Evolutionary conservation across 345 rosid genomes (phyloP).

Genomic region (Lenwebbia sp.): DNA sequence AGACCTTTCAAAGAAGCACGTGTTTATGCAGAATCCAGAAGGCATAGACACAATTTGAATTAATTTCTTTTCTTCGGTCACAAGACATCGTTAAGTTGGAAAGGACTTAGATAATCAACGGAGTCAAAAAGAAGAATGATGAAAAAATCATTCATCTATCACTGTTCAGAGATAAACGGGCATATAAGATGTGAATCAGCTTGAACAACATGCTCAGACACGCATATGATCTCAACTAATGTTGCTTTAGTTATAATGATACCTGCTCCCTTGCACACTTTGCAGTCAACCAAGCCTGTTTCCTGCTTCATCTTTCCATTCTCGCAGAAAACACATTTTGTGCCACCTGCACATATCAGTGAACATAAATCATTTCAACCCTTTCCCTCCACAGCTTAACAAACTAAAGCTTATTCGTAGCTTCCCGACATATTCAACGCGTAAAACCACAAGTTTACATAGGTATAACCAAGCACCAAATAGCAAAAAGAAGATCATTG

Average conservation of each 20-base stretch:
- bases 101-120: background rate
- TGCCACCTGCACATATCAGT: constrained; percentile 47
- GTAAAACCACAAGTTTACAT: no score
- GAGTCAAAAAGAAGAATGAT: background rate
- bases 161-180: background rate
- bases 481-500: background rate
- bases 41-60: background rate
- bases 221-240: background rate
- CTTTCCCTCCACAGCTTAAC: background rate
- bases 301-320: constrained; percentile 87
- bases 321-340: constrained; percentile 77
- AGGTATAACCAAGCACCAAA: background rate
- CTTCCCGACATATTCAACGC: background rate
- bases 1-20: background rate
- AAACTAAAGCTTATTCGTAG: background rate
- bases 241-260: background rate
- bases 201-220: background rate
- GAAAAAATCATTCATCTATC: background rate
- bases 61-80: background rate
- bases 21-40: background rate
- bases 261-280: constrained; percentile 97
- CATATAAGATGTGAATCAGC: background rate
- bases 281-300: constrained; percentile 57
- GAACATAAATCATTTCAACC: background rate
- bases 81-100: background rate